Conservation (phyloP, 306 rosid species). For the Dalbergia oliveri region DNA sequence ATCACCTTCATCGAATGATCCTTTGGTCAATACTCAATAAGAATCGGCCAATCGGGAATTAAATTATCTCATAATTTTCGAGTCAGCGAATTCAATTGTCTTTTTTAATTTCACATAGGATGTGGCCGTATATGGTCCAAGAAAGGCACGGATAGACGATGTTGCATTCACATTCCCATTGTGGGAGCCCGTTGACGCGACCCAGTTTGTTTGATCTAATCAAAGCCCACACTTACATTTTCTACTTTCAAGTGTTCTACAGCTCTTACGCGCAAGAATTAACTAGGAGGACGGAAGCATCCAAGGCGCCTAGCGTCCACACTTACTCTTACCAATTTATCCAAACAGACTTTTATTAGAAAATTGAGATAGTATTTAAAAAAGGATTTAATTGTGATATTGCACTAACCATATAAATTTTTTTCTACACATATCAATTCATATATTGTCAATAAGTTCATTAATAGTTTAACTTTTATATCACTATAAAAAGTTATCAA, state of each 20-base stretch:
- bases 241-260: not conserved
- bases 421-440: no score
- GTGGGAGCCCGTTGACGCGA: not conserved
- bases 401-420: no score
- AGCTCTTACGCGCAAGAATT: slow-evolving; percentile 27
- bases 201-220: not conserved
- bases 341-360: no score
- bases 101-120: not conserved
- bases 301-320: not conserved
- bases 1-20: not conserved
- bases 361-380: no score
- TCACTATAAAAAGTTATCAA: no score
- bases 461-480: no score
- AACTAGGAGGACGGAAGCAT: not conserved
- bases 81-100: not conserved
- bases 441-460: no score
- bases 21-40: slow-evolving; percentile 1
- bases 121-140: slow-evolving; percentile 3
- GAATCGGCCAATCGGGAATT: not conserved
- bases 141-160: not conserved
- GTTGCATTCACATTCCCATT: not conserved
- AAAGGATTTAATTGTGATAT: no score
- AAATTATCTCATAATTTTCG: not conserved
- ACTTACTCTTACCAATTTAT: no score
- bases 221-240: not conserved